Percentiles rank a stretch among this genome's conserved stretches.
phyloP scores from a whole-genome alignment of 257 asterid genomes.

The Primulina huaijiensis region DNA sequence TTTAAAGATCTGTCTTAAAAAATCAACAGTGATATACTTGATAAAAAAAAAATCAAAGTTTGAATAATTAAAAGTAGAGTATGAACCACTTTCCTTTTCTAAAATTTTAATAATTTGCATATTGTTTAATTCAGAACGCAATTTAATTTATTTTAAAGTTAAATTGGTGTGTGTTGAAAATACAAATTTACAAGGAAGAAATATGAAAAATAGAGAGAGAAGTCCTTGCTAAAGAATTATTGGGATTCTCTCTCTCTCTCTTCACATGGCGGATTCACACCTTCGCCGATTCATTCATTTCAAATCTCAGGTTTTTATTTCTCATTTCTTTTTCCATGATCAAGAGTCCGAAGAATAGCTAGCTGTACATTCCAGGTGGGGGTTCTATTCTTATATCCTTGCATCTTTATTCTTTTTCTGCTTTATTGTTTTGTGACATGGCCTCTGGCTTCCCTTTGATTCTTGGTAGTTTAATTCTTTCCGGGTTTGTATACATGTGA shows the following conservation, averaged over 20 bases:
- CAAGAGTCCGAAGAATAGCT: conserved; percentile 4
- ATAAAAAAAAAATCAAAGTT: too few relatives aligned
- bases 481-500: background rate
- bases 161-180: conserved; percentile 8
- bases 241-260: conserved; percentile 30
- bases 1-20: too few relatives aligned
- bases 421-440: conserved; percentile 1
- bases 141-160: background rate
- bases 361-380: conserved; percentile 13
- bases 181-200: conserved; percentile 11
- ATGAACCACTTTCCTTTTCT: too few relatives aligned
- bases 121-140: too few relatives aligned
- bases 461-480: background rate
- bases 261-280: conserved; percentile 40
- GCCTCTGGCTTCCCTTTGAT: conserved; percentile 7
- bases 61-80: too few relatives aligned
- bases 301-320: conserved; percentile 13
- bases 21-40: too few relatives aligned
- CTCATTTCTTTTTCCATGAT: background rate
- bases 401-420: background rate
- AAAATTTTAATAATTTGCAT: too few relatives aligned
- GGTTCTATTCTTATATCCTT: background rate
- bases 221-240: conserved; percentile 39
- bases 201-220: conserved; percentile 23
- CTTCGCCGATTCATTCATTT: conserved; percentile 27